Percentiles rank a stretch among this genome's conserved stretches.
phyloP scores from a whole-genome alignment of 345 rosid genomes.

The Citrus mangshanensis region DNA sequence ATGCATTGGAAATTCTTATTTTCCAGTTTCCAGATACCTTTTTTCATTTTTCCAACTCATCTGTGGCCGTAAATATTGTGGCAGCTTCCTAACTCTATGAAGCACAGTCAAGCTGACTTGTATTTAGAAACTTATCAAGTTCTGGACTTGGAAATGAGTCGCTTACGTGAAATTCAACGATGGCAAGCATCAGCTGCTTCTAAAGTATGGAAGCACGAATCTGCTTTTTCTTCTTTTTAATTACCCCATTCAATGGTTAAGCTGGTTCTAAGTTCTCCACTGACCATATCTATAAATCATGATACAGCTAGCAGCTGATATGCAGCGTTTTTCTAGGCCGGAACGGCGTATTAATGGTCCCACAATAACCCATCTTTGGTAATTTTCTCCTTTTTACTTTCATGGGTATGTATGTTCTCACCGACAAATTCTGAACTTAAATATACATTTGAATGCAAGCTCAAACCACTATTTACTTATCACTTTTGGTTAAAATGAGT shows the following conservation, averaged over 20 bases:
- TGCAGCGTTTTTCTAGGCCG: slow-evolving; percentile 99
- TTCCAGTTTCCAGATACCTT: background rate
- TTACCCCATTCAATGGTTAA: background rate
- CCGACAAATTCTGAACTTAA: slow-evolving; percentile 3
- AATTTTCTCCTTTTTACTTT: background rate
- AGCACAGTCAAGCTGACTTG: slow-evolving; percentile 96
- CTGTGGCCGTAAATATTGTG: slow-evolving; percentile 10
- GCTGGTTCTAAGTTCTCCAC: background rate
- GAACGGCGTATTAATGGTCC: slow-evolving; percentile 98
- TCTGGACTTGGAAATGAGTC: slow-evolving; percentile 98
- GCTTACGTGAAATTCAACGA: slow-evolving; percentile 90
- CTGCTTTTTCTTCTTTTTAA: slow-evolving; percentile 1
- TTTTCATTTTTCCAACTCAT: background rate
- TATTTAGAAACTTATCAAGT: slow-evolving; percentile 98
- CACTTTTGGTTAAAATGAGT: background rate
- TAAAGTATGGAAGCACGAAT: slow-evolving; percentile 45
- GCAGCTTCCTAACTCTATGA: slow-evolving; percentile 99
- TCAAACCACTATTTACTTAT: background rate
- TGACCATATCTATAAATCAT: slow-evolving; percentile 19
- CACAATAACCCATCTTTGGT: slow-evolving; percentile 93
- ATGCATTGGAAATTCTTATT: background rate
- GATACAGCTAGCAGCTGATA: slow-evolving; percentile 94
- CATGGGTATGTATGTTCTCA: background rate
- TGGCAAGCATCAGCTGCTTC: slow-evolving; percentile 97
- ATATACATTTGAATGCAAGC: slow-evolving; percentile 3